Evolutionary conservation across 495 filamentous ascomycete genomes (phyloP).

Genomic region (Penicillium bialowiezense): DNA sequence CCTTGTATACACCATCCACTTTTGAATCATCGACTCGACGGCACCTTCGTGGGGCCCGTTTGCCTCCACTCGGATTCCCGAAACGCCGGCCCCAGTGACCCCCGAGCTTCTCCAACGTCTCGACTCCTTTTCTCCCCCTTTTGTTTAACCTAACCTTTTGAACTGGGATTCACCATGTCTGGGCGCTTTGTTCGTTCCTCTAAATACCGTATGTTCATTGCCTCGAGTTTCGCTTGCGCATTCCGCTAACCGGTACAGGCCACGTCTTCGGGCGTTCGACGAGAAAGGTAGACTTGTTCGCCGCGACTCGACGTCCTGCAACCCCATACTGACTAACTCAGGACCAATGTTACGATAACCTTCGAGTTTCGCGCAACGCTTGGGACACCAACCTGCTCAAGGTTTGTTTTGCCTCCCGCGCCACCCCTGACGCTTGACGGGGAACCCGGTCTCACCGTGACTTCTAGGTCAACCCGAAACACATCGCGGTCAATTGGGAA

Average conservation of each 20-base stretch:
- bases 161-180: constrained; percentile 59
- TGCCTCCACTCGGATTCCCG: constrained; percentile 28
- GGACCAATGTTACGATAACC: constrained; percentile 96
- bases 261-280: constrained; percentile 96
- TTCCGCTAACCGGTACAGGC: constrained; percentile 54
- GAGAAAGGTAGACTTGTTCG: constrained; percentile 64
- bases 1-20: not conserved
- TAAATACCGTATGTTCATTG: constrained; percentile 82
- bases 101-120: constrained; percentile 19
- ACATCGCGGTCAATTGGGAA: constrained; percentile 97
- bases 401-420: constrained; percentile 46
- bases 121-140: constrained; percentile 16
- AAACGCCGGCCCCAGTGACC: constrained; percentile 29
- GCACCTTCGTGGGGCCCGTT: constrained; percentile 1
- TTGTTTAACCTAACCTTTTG: constrained; percentile 5
- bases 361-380: constrained; percentile 91
- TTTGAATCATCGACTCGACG: not conserved
- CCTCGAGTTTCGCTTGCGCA: constrained; percentile 8
- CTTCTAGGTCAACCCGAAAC: constrained; percentile 84
- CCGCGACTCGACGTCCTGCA: not conserved
- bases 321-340: constrained; percentile 26
- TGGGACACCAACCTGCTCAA: constrained; percentile 99
- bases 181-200: constrained; percentile 97
- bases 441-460: constrained; percentile 21
- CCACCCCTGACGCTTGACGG: constrained; percentile 28